These are phyloP conservation scores for Flaveria linearis DNA, from an alignment of 129 eudicot genomes.

Conservation along the genomic window DNA sequence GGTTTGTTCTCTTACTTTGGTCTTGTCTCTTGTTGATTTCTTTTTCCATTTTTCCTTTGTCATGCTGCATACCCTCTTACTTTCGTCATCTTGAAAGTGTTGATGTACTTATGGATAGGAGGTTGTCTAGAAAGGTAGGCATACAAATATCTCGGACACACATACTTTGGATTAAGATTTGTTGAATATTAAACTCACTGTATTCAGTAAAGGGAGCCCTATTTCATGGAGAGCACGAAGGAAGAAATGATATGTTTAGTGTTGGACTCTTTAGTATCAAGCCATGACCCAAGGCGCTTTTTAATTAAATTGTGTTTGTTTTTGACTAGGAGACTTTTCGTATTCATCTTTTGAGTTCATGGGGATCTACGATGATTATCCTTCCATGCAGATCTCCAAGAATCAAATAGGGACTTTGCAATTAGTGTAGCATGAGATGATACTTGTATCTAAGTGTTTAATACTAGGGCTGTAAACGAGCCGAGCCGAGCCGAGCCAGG, in stretches of 20 bases:
- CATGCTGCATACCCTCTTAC: not conserved
- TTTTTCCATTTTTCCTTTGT: not conserved
- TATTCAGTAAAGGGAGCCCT: too few relatives aligned
- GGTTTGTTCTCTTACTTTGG: slow-evolving; percentile 39
- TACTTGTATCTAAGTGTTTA: not conserved
- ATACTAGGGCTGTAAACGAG: too few relatives aligned
- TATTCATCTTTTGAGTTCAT: not conserved
- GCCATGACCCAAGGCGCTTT: not conserved
- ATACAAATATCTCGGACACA: not conserved
- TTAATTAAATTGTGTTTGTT: not conserved
- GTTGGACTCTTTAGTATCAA: too few relatives aligned
- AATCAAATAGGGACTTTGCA: not conserved
- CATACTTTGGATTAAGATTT: not conserved
- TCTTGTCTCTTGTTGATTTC: not conserved
- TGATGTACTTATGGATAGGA: not conserved
- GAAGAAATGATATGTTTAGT: too few relatives aligned
- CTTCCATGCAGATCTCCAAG: not conserved
- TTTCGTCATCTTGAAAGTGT: not conserved
- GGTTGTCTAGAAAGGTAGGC: not conserved
- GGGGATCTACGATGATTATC: not conserved
- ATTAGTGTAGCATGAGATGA: not conserved
- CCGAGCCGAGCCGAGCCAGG: too few relatives aligned
- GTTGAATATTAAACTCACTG: not conserved
- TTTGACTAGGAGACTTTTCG: not conserved
- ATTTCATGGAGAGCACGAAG: too few relatives aligned